Evolutionary conservation across 2,329 filamentous ascomycete species (phyloP), one percentile per base, ranked within the genome.

Genomic region (Colletotrichum lindemuthianum): DNA sequence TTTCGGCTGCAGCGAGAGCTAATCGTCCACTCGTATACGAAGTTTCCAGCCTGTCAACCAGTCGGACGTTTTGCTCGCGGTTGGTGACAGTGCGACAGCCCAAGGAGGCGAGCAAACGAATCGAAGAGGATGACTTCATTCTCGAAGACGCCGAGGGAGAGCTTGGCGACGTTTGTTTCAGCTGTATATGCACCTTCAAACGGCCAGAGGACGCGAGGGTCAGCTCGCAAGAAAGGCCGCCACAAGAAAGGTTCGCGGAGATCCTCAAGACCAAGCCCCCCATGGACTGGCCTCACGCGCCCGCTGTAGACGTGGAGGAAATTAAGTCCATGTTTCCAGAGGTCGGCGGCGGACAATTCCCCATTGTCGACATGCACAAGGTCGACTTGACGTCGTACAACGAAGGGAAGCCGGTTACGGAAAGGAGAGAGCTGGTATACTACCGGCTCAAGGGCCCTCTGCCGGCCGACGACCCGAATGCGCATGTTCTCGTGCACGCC

Each of bases 21-120:
- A 81, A 86, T 65, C 79, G 84, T 2, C 85, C 86, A 2, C 86
- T 84, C 68, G 72, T 88, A 55, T 86, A 85, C 71, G 77, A 80
- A 32, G 81, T 86, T 3, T 76, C 77, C 2, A 73, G 76, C 5
- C 67, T 86, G 2, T 75, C 79, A 32, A 75, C 79, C 3, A 81
- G 82, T 10, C 78, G 80, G 37, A 80, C 79, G 8, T 86, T 87
- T 66, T 76, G 77, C 48, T 86, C 84, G 13, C 72, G 82, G 6
- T 73, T 81, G 2, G 81, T 88, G 43, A 82, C 78, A 7, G 84
- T 77, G 10, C 74, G 79, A 69, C 39, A 75, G 70, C 41, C 72
- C 69, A 12, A 16, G 51, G 47, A 59, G 37, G 39, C 59, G 43
- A 64, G 53, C 49, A 52, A 51, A 15, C 52, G 59, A 13, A n/a